Base-by-base conservation (phyloP, 2,329 filamentous ascomycete genomes). In the Aspergillus sp. region DNA sequence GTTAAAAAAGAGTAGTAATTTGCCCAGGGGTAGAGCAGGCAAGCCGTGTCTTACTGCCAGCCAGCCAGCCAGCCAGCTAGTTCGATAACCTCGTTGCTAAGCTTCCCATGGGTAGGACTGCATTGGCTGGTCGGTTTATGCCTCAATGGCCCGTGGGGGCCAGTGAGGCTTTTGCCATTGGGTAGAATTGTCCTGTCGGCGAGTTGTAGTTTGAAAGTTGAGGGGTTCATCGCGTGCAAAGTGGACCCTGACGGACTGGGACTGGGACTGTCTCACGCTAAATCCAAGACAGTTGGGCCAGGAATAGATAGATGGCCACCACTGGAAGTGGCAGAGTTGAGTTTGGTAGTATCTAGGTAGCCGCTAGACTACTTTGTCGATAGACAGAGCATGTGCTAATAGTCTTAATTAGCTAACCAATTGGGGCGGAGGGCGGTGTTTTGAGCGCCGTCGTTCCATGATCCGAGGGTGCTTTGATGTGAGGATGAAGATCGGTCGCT, bases 71-170 rank as follows among this genome's bases (percentile, higher is more conserved):
- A 19, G n/a, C 23, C 21, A 17, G 28, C 25, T 17, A 52, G 19
- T n/a, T 10, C 53, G 41, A 55, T 55, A 55, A 55, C 53, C 53
- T 55, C 52, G 32, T 25, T 30, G 53, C 53, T 47, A 55, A 55
- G 53, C 53, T 55, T 55, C 53, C 38, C 41, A 55, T 28, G 39
- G 21, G 39, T 28, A 41, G 47, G 53, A 55, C 8, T 43, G 41
- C 39, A 55, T 39, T n/a, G 39, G 43, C 5, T 30, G 8, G 9
- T 21, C 25, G n/a, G 41, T 28, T 36, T 19, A 32, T 45, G 53
- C 39, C 39, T 32, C 39, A 23, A 55, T 55, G 53, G 53, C 53
- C 53, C 53, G 53, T 55, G 53, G 53, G 53, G 53, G 39, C 53
- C 32, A 55, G 39, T 17, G 12, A 45, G 53, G 41, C 41, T 21